Base-by-base conservation (phyloP, 2,329 filamentous ascomycete genomes). In the Colletotrichum theobromicola region DNA sequence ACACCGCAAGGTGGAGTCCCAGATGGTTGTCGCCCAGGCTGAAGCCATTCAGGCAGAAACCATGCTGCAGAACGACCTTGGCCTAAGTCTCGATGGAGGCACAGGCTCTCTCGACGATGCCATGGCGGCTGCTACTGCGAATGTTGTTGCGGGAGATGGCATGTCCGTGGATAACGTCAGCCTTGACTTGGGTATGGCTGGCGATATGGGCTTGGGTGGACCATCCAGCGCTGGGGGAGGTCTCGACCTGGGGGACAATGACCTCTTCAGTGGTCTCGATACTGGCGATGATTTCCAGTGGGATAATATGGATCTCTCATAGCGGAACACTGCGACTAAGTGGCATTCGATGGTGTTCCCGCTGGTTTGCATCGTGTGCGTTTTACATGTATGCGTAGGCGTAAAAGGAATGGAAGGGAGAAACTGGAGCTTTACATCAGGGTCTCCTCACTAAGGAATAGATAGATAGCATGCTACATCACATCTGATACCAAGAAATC, bases 1-100 rank as follows among this genome's bases (percentile, higher is more conserved):
- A 9, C 86, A 93, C 80, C 87, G 92, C 30, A 87, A 88, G 4
- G 92, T 94, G 13, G 92, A 94, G 82, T 88, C 89, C n/a, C 92
- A 93, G 79, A 88, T 94, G 85, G 84, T 85, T 37, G 76, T 83
- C 71, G 78, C 83, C 18, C 77, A 82, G 75, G 77, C 80, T 12
- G 76, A 69, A 37, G 82, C 80, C 78, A 83, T 84, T 26, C 83
- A 83, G 67, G 79, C 83, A 5, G 83, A 84, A 67, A 78, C 82
- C 4, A 85, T 89, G 77, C 82, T 89, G 21, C 85, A 86, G 58
- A 80, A 81, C 6, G 85, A 85, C 46, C 83, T 89, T 66, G 81
- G 80, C 15, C 81, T 89, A 7, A 84, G 81, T 37, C 77, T 88
- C 5, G 83, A 83, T 67, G 84, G 82, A 10, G 69, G 77, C 26